These are phyloP conservation scores for Cryptococcus sp. DNA, from an alignment of 1,284 basidiomycete species.

Conservation along the genomic window DNA sequence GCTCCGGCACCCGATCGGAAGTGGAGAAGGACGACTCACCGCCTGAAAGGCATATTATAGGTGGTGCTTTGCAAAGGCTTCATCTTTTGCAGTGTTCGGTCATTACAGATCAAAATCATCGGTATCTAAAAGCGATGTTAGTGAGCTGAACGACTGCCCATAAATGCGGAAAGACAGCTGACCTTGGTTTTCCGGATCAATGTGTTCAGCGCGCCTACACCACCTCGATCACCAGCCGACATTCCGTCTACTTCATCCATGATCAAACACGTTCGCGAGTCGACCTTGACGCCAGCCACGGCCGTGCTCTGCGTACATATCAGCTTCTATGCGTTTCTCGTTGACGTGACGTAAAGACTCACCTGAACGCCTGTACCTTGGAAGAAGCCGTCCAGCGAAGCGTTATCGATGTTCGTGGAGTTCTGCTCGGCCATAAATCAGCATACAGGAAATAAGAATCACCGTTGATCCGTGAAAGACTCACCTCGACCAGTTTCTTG, in stretches of 20 bases:
- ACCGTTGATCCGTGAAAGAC: conserved; percentile 1
- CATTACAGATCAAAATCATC: conserved; percentile 98
- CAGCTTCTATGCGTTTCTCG: neutral
- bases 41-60: conserved; percentile 73
- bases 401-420: conserved; percentile 82
- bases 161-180: conserved; percentile 5
- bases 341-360: neutral
- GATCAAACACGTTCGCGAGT: conserved; percentile 81
- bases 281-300: conserved; percentile 69
- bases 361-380: conserved; percentile 62
- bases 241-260: conserved; percentile 99
- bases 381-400: conserved; percentile 86
- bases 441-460: neutral
- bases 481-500: conserved; percentile 92
- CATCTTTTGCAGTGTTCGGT: conserved; percentile 81
- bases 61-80: conserved; percentile 79
- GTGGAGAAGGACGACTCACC: conserved; percentile 56
- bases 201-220: conserved; percentile 87
- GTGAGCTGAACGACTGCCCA: neutral
- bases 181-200: conserved; percentile 94
- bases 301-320: conserved; percentile 60
- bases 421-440: conserved; percentile 57
- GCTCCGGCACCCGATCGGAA: neutral
- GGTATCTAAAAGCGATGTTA: conserved; percentile 65
- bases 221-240: conserved; percentile 95